Evolutionary conservation across 2,329 filamentous ascomycete species (phyloP).

Genomic region (Neofusicoccum sp.): DNA sequence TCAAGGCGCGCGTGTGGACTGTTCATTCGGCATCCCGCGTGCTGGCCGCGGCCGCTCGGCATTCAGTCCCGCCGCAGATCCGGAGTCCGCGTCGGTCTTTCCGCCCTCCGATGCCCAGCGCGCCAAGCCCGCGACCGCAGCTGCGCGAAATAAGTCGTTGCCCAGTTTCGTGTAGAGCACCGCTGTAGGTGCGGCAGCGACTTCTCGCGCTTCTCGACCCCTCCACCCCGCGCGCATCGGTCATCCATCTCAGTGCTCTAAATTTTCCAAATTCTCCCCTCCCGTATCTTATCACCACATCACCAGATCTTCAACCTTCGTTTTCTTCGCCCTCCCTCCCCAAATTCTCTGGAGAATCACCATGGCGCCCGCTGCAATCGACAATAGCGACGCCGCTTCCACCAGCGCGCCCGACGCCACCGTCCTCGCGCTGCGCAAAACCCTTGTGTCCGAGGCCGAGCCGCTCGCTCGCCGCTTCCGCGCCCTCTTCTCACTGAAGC

Average conservation of each 20-base stretch:
- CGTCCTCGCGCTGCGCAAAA: conserved; percentile 66
- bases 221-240: conserved; percentile 16
- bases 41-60: background rate
- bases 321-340: background rate
- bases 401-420: conserved; percentile 42
- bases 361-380: conserved; percentile 12
- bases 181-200: background rate
- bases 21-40: background rate
- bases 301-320: background rate
- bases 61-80: conserved; percentile 2
- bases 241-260: conserved; percentile 14
- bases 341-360: background rate
- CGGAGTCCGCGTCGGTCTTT: background rate
- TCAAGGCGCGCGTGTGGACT: conserved; percentile 4
- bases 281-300: conserved; percentile 11
- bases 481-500: conserved; percentile 95
- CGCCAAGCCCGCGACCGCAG: conserved; percentile 4
- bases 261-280: conserved; percentile 16
- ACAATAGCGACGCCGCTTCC: background rate
- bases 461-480: conserved; percentile 88
- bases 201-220: background rate
- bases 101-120: background rate
- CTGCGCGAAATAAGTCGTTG: background rate
- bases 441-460: conserved; percentile 74
- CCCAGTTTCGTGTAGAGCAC: background rate